phyloP scores from a whole-genome alignment of 805 yeast genomes.

The Candida odintsovae region DNA sequence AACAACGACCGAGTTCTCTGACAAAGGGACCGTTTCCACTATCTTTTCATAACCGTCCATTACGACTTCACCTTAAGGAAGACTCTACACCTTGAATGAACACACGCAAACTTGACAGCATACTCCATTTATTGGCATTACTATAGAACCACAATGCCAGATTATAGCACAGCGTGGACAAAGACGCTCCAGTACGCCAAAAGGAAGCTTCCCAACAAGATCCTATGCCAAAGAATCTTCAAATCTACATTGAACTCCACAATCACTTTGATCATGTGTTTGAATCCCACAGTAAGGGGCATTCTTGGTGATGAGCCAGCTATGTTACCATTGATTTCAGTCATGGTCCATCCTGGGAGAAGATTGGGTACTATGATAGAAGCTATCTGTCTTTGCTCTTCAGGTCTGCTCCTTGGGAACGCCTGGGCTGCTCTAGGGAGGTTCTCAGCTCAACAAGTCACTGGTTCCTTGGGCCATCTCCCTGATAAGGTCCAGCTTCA shows the following conservation, averaged over 20 bases:
- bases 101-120: background rate
- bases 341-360: conserved; percentile 45
- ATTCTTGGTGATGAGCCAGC: conserved; percentile 37
- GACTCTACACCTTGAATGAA: background rate
- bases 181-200: background rate
- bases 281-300: conserved; percentile 30
- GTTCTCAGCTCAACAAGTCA: conserved; percentile 34
- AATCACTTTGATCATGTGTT: conserved; percentile 35
- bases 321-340: conserved; percentile 39
- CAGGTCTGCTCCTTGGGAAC: conserved; percentile 38
- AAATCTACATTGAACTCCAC: conserved; percentile 35
- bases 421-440: conserved; percentile 37
- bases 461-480: conserved; percentile 25
- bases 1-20: background rate
- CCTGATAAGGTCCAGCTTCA: conserved; percentile 27
- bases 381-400: conserved; percentile 32
- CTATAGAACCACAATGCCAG: background rate
- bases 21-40: background rate
- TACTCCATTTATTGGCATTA: background rate
- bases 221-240: conserved; percentile 31
- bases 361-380: conserved; percentile 43
- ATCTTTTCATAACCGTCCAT: background rate
- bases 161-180: background rate
- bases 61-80: no score
- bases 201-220: conserved; percentile 17